A percentile compares a stretch with the other conserved stretches of the same genome.
These are phyloP conservation scores for Aureobasidium sp. DNA, from an alignment of 2,329 filamentous ascomycete genomes.

Conservation along the genomic window DNA sequence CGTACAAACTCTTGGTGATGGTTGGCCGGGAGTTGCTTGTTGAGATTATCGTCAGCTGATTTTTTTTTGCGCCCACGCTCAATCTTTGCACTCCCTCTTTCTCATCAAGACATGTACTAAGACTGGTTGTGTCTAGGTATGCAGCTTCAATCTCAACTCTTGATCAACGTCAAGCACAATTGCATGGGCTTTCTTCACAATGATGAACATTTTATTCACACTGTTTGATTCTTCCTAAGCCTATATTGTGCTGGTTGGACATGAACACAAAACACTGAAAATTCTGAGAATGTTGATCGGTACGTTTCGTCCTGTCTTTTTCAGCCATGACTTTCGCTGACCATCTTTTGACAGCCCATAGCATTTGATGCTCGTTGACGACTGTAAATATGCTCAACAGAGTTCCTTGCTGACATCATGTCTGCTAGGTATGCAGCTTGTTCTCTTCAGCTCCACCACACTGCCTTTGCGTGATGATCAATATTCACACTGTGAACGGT, in stretches of 20 bases:
- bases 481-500: conserved; percentile 18
- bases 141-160: conserved; percentile 20
- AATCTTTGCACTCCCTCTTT: not conserved
- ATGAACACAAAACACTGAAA: conserved; percentile 57
- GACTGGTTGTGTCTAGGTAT: conserved; percentile 20
- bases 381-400: conserved; percentile 29
- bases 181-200: conserved; percentile 25
- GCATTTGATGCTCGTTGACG: conserved; percentile 20
- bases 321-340: conserved; percentile 22
- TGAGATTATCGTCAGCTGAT: conserved; percentile 63
- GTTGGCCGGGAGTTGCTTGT: conserved; percentile 51
- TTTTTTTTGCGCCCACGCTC: conserved; percentile 19
- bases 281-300: conserved; percentile 62
- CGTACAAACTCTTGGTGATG: conserved; percentile 60
- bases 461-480: conserved; percentile 13
- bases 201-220: conserved; percentile 65
- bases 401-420: conserved; percentile 27
- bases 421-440: conserved; percentile 3
- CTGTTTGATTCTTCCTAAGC: conserved; percentile 54
- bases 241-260: conserved; percentile 42
- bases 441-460: not conserved
- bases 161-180: not conserved
- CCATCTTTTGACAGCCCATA: conserved; percentile 23
- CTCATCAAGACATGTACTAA: conserved; percentile 6
- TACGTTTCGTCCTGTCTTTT: conserved; percentile 24